Evolutionary conservation across 345 rosid genomes (phyloP).

Genomic region (Sisymbrium irio): DNA sequence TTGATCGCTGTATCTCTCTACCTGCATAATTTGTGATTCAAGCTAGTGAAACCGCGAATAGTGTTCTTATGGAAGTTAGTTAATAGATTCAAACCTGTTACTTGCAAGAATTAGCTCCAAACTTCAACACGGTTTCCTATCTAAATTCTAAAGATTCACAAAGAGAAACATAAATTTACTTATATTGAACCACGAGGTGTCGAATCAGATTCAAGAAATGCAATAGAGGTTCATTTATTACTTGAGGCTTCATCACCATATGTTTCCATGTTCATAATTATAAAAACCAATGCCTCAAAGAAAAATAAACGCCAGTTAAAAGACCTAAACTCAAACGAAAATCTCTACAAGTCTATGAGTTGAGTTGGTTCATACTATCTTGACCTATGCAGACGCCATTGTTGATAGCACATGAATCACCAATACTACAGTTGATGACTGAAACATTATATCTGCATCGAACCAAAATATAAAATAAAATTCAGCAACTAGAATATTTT

Average conservation of each 20-base stretch:
- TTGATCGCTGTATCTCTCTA: constrained; percentile 76
- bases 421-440: constrained; percentile 48
- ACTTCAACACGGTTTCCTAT: constrained; percentile 73
- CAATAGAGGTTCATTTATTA: constrained; percentile 8
- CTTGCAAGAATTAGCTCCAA: constrained; percentile 86
- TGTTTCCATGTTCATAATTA: constrained; percentile 59
- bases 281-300: constrained; percentile 66
- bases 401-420: constrained; percentile 61
- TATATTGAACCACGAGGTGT: background rate
- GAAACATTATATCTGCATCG: constrained; percentile 50
- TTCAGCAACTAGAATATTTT: background rate
- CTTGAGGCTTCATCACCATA: constrained; percentile 78
- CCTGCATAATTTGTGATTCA: constrained; percentile 41
- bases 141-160: constrained; percentile 41
- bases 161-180: too few relatives aligned
- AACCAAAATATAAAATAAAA: background rate
- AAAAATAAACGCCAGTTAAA: background rate
- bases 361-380: constrained; percentile 46
- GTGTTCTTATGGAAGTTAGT: background rate
- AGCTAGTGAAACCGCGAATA: background rate
- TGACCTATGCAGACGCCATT: constrained; percentile 82
- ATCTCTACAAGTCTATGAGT: background rate
- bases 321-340: background rate
- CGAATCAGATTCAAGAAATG: constrained; percentile 16
- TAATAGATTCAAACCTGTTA: constrained; percentile 17